phyloP scores from a whole-genome alignment of 768 basidiomycete species.

The Kwoniella sp. region DNA sequence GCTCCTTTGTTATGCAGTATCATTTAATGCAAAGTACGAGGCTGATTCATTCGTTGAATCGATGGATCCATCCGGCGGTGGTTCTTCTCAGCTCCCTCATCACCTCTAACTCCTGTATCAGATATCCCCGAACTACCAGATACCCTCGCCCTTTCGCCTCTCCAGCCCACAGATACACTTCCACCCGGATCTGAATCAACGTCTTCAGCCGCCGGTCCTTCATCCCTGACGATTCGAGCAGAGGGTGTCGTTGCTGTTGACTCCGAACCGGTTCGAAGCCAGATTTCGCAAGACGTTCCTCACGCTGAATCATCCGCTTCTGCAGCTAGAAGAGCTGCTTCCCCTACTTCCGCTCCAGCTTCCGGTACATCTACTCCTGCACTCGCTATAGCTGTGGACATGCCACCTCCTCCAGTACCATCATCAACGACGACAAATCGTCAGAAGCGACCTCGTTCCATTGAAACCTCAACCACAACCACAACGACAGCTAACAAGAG shows the following conservation, averaged over 20 bases:
- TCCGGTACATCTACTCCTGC: not conserved
- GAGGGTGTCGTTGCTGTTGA: too few species aligned
- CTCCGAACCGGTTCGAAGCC: too few species aligned
- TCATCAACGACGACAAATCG: not conserved
- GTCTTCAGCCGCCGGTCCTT: too few species aligned
- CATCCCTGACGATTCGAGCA: too few species aligned
- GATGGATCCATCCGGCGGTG: too few species aligned
- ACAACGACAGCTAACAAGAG: slow-evolving; percentile 1
- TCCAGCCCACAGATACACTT: not conserved
- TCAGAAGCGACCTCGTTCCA: not conserved
- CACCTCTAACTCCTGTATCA: slow-evolving; percentile 33
- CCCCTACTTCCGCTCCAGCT: not conserved
- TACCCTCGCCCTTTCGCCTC: slow-evolving; percentile 9
- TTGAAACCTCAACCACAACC: not conserved
- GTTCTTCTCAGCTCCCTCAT: slow-evolving; percentile 32
- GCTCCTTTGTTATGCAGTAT: too few species aligned
- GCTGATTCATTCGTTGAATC: too few species aligned
- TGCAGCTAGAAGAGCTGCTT: slow-evolving; percentile 7
- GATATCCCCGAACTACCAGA: slow-evolving; percentile 37
- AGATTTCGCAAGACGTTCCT: slow-evolving; percentile 1
- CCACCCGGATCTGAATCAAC: not conserved
- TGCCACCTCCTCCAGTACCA: not conserved
- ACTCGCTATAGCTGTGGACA: not conserved
- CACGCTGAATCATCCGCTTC: slow-evolving; percentile 28
- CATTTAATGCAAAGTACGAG: too few species aligned